A percentile compares a stretch with the other conserved stretches of the same genome.
These are phyloP conservation scores for Colletotrichum sp. DNA, from an alignment of 2,329 filamentous ascomycete genomes.

Conservation along the genomic window DNA sequence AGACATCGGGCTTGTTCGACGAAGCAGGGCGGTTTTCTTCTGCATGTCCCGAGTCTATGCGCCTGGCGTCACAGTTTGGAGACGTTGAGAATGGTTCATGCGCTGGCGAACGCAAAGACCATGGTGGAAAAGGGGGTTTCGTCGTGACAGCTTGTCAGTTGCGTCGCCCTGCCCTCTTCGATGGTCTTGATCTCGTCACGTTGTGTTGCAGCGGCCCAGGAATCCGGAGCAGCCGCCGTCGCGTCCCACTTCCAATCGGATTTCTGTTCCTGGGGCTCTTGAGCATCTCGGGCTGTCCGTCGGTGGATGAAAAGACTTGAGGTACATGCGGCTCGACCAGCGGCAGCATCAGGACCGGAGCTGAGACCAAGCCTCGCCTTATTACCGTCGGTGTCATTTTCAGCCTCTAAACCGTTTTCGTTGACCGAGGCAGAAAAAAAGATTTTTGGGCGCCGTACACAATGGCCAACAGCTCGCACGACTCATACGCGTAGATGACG, in stretches of 20 bases:
- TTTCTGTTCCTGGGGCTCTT: not conserved
- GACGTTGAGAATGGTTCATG: not conserved
- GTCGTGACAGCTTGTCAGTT: not conserved
- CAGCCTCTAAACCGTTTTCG: not conserved
- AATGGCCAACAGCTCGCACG: not conserved
- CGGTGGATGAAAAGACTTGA: not conserved
- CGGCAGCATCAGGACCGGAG: not conserved
- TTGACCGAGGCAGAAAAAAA: not conserved
- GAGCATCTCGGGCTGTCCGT: conserved; percentile 6
- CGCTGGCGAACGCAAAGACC: not conserved
- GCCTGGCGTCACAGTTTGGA: not conserved
- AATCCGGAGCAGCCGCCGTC: not conserved
- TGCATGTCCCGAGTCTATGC: not conserved
- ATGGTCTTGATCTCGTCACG: not conserved
- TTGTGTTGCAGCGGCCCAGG: not conserved
- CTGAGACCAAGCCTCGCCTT: not conserved
- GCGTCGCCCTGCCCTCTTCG: not conserved
- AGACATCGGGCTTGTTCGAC: not conserved
- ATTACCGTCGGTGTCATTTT: not conserved
- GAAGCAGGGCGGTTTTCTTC: not conserved
- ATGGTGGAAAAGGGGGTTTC: not conserved
- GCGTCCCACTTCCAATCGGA: not conserved
- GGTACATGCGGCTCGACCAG: not conserved
- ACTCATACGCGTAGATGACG: conserved; percentile 13
- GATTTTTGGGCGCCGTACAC: not conserved